Percentiles rank a stretch among this genome's conserved stretches.
These are phyloP conservation scores for Tylopilus balloui DNA, from an alignment of 768 basidiomycete genomes.

Conservation along the genomic window DNA sequence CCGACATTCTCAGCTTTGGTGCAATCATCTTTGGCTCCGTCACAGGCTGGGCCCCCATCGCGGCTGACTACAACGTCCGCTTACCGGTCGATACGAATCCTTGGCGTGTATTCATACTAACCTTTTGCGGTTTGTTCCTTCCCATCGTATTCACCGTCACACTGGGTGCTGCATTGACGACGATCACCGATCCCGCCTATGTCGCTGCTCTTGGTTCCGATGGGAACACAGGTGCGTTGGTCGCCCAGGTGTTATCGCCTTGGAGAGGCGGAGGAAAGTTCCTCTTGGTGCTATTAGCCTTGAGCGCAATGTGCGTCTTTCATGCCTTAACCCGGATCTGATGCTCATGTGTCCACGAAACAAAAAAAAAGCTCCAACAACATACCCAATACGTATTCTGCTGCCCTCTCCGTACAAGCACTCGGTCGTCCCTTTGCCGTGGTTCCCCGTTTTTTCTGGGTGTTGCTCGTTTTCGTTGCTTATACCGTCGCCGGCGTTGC, in stretches of 20 bases:
- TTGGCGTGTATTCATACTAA: conserved; percentile 43
- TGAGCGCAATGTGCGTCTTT: conserved; percentile 39
- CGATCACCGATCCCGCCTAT: conserved; percentile 39
- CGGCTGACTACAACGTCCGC: conserved; percentile 52
- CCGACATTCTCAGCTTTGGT: conserved; percentile 49
- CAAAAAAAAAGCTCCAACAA: conserved; percentile 34
- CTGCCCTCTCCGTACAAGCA: conserved; percentile 44
- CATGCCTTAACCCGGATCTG: neutral
- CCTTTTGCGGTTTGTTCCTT: conserved; percentile 48
- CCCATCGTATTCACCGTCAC: conserved; percentile 38
- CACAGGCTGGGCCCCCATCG: conserved; percentile 48
- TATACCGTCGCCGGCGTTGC: conserved; percentile 40
- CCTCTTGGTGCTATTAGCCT: conserved; percentile 38
- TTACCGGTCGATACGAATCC: conserved; percentile 42
- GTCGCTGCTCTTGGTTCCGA: conserved; percentile 35
- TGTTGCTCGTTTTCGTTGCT: conserved; percentile 35
- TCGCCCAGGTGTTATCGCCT: conserved; percentile 41
- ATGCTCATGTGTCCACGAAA: neutral
- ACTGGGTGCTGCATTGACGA: conserved; percentile 40
- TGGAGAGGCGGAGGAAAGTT: conserved; percentile 43
- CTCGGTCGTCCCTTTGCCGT: conserved; percentile 40
- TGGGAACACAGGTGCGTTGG: conserved; percentile 41
- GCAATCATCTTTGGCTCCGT: conserved; percentile 48
- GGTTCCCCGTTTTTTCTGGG: conserved; percentile 46
- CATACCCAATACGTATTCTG: conserved; percentile 44